Percentiles rank a stretch among this genome's conserved stretches.
Conservation (phyloP, 768 basidiomycete species). For the Scleroderma bovista region DNA sequence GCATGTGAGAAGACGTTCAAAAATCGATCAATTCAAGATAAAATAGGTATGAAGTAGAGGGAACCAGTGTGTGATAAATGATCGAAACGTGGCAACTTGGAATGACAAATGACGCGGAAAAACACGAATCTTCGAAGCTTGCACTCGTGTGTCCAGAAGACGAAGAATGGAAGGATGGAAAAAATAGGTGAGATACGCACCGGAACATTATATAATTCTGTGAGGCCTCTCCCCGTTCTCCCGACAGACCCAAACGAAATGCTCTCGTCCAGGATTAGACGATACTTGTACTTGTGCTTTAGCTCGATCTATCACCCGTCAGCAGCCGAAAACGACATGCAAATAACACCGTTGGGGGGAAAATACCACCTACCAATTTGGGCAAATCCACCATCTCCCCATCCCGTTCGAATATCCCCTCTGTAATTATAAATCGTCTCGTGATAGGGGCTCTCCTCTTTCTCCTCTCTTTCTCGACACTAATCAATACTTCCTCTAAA, state of each 20-base stretch:
- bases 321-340: not conserved
- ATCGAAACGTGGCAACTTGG: too few species aligned
- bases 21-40: not conserved
- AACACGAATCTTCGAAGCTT: too few species aligned
- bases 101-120: too few species aligned
- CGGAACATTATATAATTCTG: conserved; percentile 90
- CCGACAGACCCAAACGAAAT: conserved; percentile 93
- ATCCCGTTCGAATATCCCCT: conserved; percentile 95
- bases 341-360: not conserved
- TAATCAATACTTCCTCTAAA: conserved; percentile 81
- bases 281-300: conserved; percentile 93
- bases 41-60: too few species aligned
- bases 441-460: conserved; percentile 80
- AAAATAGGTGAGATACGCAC: conserved; percentile 38
- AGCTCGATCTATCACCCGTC: conserved; percentile 69
- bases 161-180: not conserved
- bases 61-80: too few species aligned
- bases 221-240: conserved; percentile 88
- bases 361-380: conserved; percentile 60
- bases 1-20: not conserved
- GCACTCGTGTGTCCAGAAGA: not conserved
- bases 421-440: conserved; percentile 91
- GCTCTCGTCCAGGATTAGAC: conserved; percentile 89
- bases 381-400: conserved; percentile 91
- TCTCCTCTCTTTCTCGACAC: conserved; percentile 82